Base-by-base conservation (phyloP, 139 green algal species). In the Limnomonas spitsbergensis region DNA sequence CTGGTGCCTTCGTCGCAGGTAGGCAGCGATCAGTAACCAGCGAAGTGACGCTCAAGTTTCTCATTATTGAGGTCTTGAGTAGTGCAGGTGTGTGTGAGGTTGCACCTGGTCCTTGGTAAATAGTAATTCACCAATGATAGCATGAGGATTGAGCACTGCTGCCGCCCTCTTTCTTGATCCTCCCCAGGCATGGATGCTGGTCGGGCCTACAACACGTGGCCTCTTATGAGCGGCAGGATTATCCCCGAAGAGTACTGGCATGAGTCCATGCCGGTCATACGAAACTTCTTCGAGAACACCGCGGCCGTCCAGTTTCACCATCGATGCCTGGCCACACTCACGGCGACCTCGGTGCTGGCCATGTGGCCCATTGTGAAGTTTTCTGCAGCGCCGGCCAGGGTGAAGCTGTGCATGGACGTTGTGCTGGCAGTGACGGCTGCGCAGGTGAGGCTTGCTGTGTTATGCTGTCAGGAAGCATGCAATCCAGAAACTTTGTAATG, bases 131-230 rank as follows among this genome's bases (percentile, higher is more conserved):
- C 20, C 20, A 14, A 14, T 29, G 47, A 61, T 61, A 61, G 20
- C 14, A 61, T 61, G 47, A 61, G 20, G 20, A 29, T 61, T 61
- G 47, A 61, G n/a, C n/a, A 61, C 47, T 61, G 14, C 47, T 61
- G 20, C 47, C 47, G 47, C 20, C 20, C 47, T 61, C 47, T 61
- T n/a, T n/a, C n/a, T n/a, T n/a, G n/a, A n/a, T n/a, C n/a, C n/a
- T n/a, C n/a, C n/a, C 40, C 82, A 54, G 95, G 95, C 26, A 85
- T 95, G 82, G 94, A 98, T 71, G 94, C 93, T 9, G 94, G 96
- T 1, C 92, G 87, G 26, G 94, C 94, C 4, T 99, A 94, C 93
- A 99, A 99, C 88, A 97, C 94, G 0, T 99, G 95, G 73, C 96
- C 96, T 0, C 78, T 90, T n/a, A 99, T 99, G 96, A 88, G 88